Conservation (phyloP, 2,329 filamentous ascomycete genomes). For the Cylindrodendrum hubeiense region DNA sequence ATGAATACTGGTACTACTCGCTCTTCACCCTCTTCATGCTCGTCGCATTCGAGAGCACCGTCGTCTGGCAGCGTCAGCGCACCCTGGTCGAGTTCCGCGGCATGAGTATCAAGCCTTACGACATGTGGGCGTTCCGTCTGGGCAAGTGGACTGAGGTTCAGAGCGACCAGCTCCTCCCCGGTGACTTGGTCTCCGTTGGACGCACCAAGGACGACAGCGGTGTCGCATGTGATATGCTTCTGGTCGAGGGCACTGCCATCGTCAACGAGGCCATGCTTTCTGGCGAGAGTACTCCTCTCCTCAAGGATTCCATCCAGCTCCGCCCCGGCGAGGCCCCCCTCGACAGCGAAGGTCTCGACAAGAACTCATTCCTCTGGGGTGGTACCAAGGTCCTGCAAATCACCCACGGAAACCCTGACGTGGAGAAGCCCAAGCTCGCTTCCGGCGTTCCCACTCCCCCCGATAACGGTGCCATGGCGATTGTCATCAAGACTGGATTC, state of each 20-base stretch:
- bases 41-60: slow-evolving; percentile 96
- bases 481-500: slow-evolving; percentile 97
- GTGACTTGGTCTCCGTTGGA: slow-evolving; percentile 91
- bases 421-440: slow-evolving; percentile 76
- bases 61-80: slow-evolving; percentile 98
- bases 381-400: slow-evolving; percentile 98
- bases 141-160: slow-evolving; percentile 89
- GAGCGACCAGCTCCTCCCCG: slow-evolving; percentile 92
- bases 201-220: slow-evolving; percentile 97
- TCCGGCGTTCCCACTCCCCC: slow-evolving; percentile 88
- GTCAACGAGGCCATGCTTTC: slow-evolving; percentile 99
- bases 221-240: slow-evolving; percentile 95
- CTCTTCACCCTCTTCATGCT: slow-evolving; percentile 99
- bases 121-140: slow-evolving; percentile 89
- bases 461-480: slow-evolving; percentile 92
- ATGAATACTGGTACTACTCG: slow-evolving; percentile 99
- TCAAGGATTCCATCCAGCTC: slow-evolving; percentile 96
- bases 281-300: slow-evolving; percentile 93
- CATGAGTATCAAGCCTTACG: slow-evolving; percentile 99
- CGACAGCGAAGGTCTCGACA: slow-evolving; percentile 92
- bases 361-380: slow-evolving; percentile 96
- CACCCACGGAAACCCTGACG: slow-evolving; percentile 84
- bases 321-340: slow-evolving; percentile 84
- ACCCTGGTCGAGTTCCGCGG: slow-evolving; percentile 96
- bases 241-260: slow-evolving; percentile 95